Evolutionary conservation across 257 asterid species (phyloP).

Genomic region (Gentiana dahurica): DNA sequence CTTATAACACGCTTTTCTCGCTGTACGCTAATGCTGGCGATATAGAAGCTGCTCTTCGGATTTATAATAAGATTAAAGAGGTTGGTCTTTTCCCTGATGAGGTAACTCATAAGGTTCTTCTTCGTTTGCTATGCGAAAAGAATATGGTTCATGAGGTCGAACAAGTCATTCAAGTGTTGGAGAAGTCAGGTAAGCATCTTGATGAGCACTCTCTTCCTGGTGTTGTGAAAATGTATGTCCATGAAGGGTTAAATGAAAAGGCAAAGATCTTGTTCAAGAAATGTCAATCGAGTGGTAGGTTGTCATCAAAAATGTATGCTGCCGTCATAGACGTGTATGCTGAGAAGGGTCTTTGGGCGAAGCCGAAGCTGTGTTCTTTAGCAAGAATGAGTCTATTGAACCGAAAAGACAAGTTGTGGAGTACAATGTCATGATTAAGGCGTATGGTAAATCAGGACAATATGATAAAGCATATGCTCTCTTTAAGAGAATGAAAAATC

Average conservation of each 20-base stretch:
- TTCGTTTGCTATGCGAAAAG: slow-evolving; percentile 47
- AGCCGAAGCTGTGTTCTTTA: slow-evolving; percentile 62
- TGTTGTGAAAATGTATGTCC: slow-evolving; percentile 60
- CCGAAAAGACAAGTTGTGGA: slow-evolving; percentile 54
- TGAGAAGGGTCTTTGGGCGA: slow-evolving; percentile 75
- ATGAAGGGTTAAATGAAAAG: slow-evolving; percentile 42
- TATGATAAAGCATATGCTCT: slow-evolving; percentile 62
- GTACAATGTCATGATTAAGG: slow-evolving; percentile 92
- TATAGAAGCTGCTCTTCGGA: slow-evolving; percentile 45
- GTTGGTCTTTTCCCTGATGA: slow-evolving; percentile 79
- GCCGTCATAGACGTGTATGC: slow-evolving; percentile 85
- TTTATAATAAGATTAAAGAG: slow-evolving; percentile 61
- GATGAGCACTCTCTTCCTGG: slow-evolving; percentile 68
- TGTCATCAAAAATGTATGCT: slow-evolving; percentile 57
- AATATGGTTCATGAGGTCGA: slow-evolving; percentile 74
- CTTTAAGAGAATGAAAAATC: slow-evolving; percentile 76
- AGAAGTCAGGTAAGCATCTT: slow-evolving; percentile 35
- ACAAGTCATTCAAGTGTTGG: slow-evolving; percentile 57
- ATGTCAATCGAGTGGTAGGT: slow-evolving; percentile 24
- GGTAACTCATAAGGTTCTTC: slow-evolving; percentile 56
- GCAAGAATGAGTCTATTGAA: slow-evolving; percentile 28
- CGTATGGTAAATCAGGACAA: slow-evolving; percentile 66
- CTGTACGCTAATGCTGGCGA: slow-evolving; percentile 53
- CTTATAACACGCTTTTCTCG: slow-evolving; percentile 63
- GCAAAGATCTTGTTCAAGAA: slow-evolving; percentile 46